phyloP scores from a whole-genome alignment of 2,329 filamentous ascomycete species.

The Ophiocordyceps camponoti-rufipedis region DNA sequence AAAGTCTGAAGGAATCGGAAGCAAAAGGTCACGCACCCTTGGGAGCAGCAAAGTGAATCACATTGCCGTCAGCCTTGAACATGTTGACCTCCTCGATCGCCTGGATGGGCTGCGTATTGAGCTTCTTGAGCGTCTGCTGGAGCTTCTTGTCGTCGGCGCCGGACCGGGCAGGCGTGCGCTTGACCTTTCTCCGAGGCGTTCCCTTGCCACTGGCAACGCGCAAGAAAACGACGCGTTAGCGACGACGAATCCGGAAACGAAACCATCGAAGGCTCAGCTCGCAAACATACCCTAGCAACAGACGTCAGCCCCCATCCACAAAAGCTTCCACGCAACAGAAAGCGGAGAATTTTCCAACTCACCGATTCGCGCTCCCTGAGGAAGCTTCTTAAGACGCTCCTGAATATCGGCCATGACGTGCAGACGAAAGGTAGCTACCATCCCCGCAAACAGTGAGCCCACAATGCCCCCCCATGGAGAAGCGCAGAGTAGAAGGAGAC shows the following conservation, averaged over 20 bases:
- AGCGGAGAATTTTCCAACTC: constrained; percentile 19
- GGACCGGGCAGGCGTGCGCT: constrained; percentile 87
- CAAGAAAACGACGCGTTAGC: constrained; percentile 6
- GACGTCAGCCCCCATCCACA: too few relatives aligned
- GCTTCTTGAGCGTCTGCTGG: constrained; percentile 92
- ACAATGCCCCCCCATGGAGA: neutral
- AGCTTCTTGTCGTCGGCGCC: constrained; percentile 99
- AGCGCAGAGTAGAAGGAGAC: neutral
- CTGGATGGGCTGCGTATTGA: constrained; percentile 98
- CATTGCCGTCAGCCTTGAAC: constrained; percentile 99
- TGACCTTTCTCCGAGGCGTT: constrained; percentile 92
- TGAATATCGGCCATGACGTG: constrained; percentile 35
- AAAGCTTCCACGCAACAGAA: neutral
- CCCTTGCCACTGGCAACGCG: constrained; percentile 61
- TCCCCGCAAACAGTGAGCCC: too few relatives aligned
- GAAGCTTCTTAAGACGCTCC: constrained; percentile 42
- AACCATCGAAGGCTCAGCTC: neutral
- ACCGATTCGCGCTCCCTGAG: constrained; percentile 43
- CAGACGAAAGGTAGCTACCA: constrained; percentile 7
- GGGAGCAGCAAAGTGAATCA: constrained; percentile 96
- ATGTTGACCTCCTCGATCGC: constrained; percentile 99
- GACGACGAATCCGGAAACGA: constrained; percentile 4
- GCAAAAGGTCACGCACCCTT: constrained; percentile 51
- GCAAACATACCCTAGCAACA: constrained; percentile 17
- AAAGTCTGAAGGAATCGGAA: neutral